A percentile compares a stretch with the other conserved stretches of the same genome.
phyloP scores from a whole-genome alignment of 192 early-diverging fungal genomes.

The Coemansia sp. region DNA sequence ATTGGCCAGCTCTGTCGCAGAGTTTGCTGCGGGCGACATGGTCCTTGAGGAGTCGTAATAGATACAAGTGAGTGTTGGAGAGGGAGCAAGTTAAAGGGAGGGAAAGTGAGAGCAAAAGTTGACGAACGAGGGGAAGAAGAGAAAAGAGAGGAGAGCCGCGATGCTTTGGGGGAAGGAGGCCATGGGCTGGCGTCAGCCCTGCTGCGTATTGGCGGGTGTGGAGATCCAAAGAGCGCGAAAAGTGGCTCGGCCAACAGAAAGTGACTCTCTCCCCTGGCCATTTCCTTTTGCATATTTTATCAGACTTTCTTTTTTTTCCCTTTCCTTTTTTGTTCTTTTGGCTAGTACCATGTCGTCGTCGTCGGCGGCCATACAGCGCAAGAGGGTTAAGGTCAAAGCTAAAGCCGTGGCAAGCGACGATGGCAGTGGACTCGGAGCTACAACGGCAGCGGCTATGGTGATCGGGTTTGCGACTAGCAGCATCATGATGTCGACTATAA shows the following conservation, averaged over 20 bases:
- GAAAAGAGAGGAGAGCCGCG: neutral
- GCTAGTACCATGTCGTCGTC: constrained; percentile 4
- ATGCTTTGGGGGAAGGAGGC: neutral
- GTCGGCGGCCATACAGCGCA: neutral
- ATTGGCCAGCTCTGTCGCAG: constrained; percentile 31
- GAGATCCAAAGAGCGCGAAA: neutral
- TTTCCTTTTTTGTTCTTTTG: neutral
- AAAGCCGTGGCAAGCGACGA: neutral
- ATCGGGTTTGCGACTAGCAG: constrained; percentile 26
- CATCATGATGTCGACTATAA: constrained; percentile 38
- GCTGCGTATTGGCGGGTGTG: neutral
- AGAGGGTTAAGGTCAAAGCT: neutral
- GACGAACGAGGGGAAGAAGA: neutral
- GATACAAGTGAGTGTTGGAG: neutral
- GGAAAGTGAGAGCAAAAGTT: neutral
- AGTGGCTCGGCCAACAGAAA: neutral
- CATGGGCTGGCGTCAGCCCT: neutral
- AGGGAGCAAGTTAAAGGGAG: neutral
- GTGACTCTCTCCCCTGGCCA: neutral
- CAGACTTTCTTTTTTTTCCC: neutral
- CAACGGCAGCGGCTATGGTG: constrained; percentile 12
- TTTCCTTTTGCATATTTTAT: neutral
- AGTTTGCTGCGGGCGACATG: constrained; percentile 47
- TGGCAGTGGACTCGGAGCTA: neutral
- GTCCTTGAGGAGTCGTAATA: neutral